phyloP scores from a whole-genome alignment of 1,139 yeast genomes.

The Zhuliangozyma parablackwelliae region DNA sequence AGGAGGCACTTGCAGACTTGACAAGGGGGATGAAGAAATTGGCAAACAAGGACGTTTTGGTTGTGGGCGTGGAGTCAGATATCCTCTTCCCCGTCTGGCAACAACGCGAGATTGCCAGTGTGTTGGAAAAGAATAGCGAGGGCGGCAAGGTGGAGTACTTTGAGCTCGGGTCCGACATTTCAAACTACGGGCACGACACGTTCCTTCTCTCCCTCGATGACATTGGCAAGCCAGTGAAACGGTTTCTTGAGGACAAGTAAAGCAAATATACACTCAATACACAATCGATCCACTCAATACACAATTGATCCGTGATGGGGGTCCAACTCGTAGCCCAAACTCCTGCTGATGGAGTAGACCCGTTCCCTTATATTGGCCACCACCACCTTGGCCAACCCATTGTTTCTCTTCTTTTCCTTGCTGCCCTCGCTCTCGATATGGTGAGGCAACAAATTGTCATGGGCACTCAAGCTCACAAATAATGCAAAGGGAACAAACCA shows the following conservation, averaged over 20 bases:
- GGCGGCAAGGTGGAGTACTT: constrained; percentile 47
- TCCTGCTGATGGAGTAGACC: constrained; percentile 44
- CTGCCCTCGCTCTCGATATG: constrained; percentile 35
- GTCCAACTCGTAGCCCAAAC: constrained; percentile 62
- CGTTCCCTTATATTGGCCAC: constrained; percentile 51
- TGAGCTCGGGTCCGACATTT: constrained; percentile 71
- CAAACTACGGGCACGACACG: constrained; percentile 88
- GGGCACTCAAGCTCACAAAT: constrained; percentile 88
- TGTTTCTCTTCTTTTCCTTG: constrained; percentile 29
- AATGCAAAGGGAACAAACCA: constrained; percentile 95
- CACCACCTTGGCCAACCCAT: constrained; percentile 52
- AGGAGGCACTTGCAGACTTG: constrained; percentile 59
- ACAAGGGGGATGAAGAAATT: constrained; percentile 60
- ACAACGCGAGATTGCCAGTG: constrained; percentile 73
- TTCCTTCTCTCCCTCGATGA: constrained; percentile 74
- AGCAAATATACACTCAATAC: neutral
- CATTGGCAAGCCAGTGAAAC: constrained; percentile 71
- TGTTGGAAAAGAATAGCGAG: constrained; percentile 38
- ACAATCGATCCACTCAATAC: constrained; percentile 13
- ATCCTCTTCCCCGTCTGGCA: constrained; percentile 93
- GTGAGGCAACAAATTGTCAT: constrained; percentile 81
- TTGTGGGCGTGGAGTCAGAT: constrained; percentile 89
- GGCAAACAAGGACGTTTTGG: constrained; percentile 62
- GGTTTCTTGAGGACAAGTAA: constrained; percentile 38
- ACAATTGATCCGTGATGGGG: constrained; percentile 52